Conservation (phyloP, 2,329 filamentous ascomycete species). For the Akanthomyces uredinophilus region DNA sequence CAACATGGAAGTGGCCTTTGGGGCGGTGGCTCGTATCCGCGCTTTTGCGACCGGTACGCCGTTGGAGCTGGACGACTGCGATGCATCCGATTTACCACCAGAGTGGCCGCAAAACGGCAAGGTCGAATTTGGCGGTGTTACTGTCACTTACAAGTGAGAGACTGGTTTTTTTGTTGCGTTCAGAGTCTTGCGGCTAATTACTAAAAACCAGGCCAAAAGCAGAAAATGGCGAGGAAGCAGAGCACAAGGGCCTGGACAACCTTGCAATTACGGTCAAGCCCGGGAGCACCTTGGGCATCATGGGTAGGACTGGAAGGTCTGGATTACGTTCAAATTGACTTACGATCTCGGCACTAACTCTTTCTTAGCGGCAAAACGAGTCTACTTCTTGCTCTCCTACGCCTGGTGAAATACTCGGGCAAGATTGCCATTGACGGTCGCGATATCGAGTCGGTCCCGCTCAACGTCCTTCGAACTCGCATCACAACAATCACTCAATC, state of each 20-base stretch:
- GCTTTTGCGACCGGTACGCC: slow-evolving; percentile 12
- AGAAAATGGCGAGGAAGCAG: neutral
- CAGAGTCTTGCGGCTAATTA: no score
- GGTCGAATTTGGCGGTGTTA: slow-evolving; percentile 17
- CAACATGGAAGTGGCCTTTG: slow-evolving; percentile 19
- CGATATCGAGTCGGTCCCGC: neutral
- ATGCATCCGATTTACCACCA: slow-evolving; percentile 21
- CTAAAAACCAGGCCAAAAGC: neutral
- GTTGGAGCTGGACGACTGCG: slow-evolving; percentile 6
- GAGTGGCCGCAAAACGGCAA: slow-evolving; percentile 17
- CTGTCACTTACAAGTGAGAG: slow-evolving; percentile 17
- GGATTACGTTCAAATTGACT: no score
- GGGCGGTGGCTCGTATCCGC: slow-evolving; percentile 19
- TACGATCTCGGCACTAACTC: neutral
- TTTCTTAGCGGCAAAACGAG: neutral
- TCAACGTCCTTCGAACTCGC: neutral
- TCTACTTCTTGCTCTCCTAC: neutral
- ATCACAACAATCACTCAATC: slow-evolving; percentile 7
- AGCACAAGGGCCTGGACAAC: neutral
- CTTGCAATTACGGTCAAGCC: neutral
- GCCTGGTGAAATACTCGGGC: neutral
- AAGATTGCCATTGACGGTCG: neutral
- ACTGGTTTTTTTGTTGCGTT: neutral
- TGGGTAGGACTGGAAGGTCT: neutral
- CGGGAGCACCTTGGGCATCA: neutral